These are phyloP conservation scores for Aureobasidium sp. DNA, from an alignment of 2,329 filamentous ascomycete species.

Conservation along the genomic window DNA sequence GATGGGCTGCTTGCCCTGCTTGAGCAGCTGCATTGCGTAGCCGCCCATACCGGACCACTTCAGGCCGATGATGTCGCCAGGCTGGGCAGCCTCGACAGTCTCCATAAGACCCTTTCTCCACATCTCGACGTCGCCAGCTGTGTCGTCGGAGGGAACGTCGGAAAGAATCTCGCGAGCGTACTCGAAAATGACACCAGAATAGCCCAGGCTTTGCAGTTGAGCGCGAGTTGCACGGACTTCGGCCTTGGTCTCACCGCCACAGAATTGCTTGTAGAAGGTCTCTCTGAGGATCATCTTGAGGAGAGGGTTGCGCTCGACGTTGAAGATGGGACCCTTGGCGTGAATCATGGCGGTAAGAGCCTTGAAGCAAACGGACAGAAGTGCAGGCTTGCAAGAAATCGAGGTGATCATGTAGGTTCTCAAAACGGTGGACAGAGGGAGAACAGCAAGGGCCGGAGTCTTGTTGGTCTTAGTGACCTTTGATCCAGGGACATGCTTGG, in stretches of 20 bases:
- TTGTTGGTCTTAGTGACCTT: conserved; percentile 12
- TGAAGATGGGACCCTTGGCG: conserved; percentile 58
- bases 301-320: conserved; percentile 68
- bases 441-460: conserved; percentile 50
- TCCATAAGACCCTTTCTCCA: conserved; percentile 72
- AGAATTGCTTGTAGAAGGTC: conserved; percentile 89
- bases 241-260: conserved; percentile 65
- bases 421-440: conserved; percentile 60
- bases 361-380: conserved; percentile 63
- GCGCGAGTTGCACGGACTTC: conserved; percentile 63
- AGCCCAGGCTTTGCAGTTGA: conserved; percentile 66
- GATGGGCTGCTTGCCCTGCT: conserved; percentile 55
- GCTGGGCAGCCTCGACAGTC: conserved; percentile 53
- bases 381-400: conserved; percentile 61
- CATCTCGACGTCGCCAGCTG: conserved; percentile 55
- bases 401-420: conserved; percentile 63
- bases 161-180: conserved; percentile 75
- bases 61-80: conserved; percentile 49
- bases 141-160: conserved; percentile 46
- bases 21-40: conserved; percentile 61
- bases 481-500: conserved; percentile 3
- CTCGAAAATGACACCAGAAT: conserved; percentile 74
- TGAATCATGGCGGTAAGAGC: conserved; percentile 64
- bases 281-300: conserved; percentile 65
- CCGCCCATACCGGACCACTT: conserved; percentile 77